A percentile compares a stretch with the other conserved stretches of the same genome.
Conservation (phyloP, 2,329 filamentous ascomycete species). For the Alternaria ethzedia region DNA sequence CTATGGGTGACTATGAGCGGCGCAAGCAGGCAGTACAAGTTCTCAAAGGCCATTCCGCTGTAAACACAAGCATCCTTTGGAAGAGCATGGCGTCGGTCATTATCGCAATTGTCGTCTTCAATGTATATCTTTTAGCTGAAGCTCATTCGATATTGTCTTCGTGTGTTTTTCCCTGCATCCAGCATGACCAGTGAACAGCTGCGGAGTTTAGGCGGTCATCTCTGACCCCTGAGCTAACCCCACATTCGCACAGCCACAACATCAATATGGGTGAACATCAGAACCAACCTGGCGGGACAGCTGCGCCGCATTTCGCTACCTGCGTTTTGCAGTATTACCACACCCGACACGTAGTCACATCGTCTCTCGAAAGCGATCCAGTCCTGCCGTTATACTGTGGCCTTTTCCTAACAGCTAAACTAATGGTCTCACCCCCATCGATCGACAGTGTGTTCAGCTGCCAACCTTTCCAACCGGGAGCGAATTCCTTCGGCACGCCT, state of each 20-base stretch:
- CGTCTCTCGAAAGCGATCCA: neutral
- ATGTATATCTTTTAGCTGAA: conserved; percentile 10
- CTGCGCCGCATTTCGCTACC: neutral
- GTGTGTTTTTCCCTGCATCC: neutral
- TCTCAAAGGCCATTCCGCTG: conserved; percentile 35
- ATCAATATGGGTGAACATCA: conserved; percentile 7
- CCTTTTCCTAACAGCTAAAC: neutral
- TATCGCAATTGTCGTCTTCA: conserved; percentile 1
- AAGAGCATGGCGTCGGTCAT: neutral
- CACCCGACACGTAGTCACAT: neutral
- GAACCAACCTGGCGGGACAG: neutral
- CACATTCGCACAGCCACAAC: conserved; percentile 13
- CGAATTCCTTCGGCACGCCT: conserved; percentile 8
- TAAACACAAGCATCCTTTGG: conserved; percentile 16
- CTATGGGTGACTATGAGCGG: conserved; percentile 50
- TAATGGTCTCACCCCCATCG: neutral
- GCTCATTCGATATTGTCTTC: neutral
- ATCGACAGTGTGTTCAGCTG: neutral
- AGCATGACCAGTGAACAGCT: neutral
- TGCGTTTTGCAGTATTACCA: neutral
- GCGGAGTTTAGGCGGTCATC: conserved; percentile 5
- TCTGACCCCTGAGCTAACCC: neutral
- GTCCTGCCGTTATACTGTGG: neutral
- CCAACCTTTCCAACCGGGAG: neutral
- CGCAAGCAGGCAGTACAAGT: conserved; percentile 42